phyloP scores from a whole-genome alignment of 2,329 filamentous ascomycete genomes.

The Beauveria pseudobassiana region DNA sequence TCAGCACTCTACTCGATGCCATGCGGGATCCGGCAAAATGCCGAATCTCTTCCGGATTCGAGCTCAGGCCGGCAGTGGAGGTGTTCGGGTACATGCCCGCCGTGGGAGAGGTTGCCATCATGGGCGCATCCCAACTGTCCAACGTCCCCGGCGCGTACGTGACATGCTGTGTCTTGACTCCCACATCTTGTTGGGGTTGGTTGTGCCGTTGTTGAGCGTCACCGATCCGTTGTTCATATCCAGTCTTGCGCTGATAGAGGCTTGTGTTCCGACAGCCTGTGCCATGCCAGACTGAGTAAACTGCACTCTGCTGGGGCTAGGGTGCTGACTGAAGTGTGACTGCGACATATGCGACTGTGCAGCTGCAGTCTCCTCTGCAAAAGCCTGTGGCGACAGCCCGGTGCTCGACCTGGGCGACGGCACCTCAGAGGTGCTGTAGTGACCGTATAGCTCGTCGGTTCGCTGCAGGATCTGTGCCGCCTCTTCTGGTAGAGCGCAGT shows the following conservation, averaged over 20 bases:
- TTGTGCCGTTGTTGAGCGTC: not conserved
- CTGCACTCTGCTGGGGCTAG: constrained; percentile 4
- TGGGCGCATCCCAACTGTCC: constrained; percentile 1
- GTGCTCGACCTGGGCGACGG: constrained; percentile 42
- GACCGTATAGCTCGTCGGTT: constrained; percentile 73
- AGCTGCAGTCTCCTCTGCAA: constrained; percentile 18
- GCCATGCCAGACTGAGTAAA: not conserved
- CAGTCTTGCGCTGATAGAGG: constrained; percentile 2
- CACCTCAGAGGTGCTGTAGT: constrained; percentile 55
- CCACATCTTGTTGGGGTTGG: constrained; percentile 8
- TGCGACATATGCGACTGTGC: constrained; percentile 12
- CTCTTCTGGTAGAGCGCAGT: constrained; percentile 77
- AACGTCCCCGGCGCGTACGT: constrained; percentile 4
- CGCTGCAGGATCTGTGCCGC: constrained; percentile 67
- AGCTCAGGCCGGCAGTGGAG: not conserved
- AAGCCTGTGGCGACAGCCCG: constrained; percentile 21
- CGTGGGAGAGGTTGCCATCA: not conserved
- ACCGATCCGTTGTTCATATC: not conserved
- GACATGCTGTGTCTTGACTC: not conserved
- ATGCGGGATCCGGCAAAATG: constrained; percentile 2
- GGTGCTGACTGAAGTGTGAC: constrained; percentile 13
- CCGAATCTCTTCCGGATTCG: not conserved
- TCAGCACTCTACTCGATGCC: not conserved
- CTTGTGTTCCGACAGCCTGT: not conserved
- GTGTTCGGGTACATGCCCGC: not conserved